A percentile compares a stretch with the other conserved stretches of the same genome.
Evolutionary conservation across 2,329 filamentous ascomycete genomes (phyloP).

Genomic region (Fonsecaea monophora): DNA sequence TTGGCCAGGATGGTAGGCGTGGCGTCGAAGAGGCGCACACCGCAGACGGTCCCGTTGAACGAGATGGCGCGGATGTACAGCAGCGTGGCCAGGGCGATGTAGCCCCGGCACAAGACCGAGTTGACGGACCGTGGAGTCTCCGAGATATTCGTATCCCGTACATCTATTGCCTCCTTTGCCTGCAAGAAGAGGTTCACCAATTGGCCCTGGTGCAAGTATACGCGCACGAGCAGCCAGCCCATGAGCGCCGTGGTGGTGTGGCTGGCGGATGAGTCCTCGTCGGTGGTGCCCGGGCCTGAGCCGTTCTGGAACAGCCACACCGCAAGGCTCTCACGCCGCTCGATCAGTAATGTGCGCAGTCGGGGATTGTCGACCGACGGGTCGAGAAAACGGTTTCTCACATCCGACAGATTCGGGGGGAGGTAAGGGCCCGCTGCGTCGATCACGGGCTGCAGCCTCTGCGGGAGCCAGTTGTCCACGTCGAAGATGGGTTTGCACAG

Average conservation of each 20-base stretch:
- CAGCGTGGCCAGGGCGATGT: slow-evolving; percentile 4
- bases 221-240: slow-evolving; percentile 5
- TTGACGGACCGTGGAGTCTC: neutral
- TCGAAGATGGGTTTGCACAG: slow-evolving; percentile 10
- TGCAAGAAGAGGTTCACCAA: slow-evolving; percentile 10
- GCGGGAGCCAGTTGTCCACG: slow-evolving; percentile 7
- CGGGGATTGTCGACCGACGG: slow-evolving; percentile 5
- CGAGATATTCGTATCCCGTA: no score
- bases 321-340: slow-evolving; percentile 10
- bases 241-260: neutral
- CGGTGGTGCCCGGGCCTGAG: neutral
- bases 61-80: slow-evolving; percentile 11
- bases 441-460: slow-evolving; percentile 1
- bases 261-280: neutral
- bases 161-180: neutral
- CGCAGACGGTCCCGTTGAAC: slow-evolving; percentile 7
- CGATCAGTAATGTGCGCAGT: slow-evolving; percentile 5
- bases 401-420: neutral
- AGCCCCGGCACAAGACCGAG: neutral
- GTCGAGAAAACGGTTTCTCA: neutral
- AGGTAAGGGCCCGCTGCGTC: slow-evolving; percentile 2
- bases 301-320: slow-evolving; percentile 12
- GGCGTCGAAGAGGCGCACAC: slow-evolving; percentile 10
- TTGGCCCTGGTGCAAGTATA: slow-evolving; percentile 9
- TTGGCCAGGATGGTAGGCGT: neutral